phyloP scores from a whole-genome alignment of 768 basidiomycete genomes.

The Boletellus ananas region DNA sequence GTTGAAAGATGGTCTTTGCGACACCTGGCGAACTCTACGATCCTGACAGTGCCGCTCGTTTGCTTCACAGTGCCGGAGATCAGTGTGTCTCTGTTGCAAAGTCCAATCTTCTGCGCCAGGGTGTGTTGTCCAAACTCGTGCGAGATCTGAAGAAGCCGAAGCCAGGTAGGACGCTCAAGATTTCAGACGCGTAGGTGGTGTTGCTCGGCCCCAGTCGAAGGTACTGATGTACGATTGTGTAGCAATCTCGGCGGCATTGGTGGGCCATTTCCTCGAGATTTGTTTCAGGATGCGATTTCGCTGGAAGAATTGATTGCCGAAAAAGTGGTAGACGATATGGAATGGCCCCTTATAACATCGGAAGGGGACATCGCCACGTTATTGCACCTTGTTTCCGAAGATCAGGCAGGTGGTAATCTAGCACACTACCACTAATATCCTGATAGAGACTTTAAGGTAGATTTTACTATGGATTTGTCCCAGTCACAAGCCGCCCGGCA shows the following conservation, averaged over 20 bases:
- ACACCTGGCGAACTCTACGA: constrained; percentile 69
- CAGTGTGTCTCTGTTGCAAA: constrained; percentile 52
- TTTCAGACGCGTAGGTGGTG: constrained; percentile 59
- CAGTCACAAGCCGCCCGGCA: constrained; percentile 53
- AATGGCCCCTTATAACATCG: constrained; percentile 76
- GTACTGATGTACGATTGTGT: constrained; percentile 3
- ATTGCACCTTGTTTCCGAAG: constrained; percentile 77
- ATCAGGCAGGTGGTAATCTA: constrained; percentile 47
- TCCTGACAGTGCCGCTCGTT: constrained; percentile 48
- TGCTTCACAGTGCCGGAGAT: constrained; percentile 59
- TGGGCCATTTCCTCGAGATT: constrained; percentile 58
- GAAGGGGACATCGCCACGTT: constrained; percentile 81
- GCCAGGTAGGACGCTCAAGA: constrained; percentile 73
- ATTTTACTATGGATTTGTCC: constrained; percentile 67
- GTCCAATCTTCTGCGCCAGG: constrained; percentile 56
- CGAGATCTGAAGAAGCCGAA: constrained; percentile 58
- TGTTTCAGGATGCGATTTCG: constrained; percentile 67
- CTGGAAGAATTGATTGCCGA: constrained; percentile 54
- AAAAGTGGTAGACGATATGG: constrained; percentile 53
- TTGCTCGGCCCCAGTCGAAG: background rate
- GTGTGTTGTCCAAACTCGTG: constrained; percentile 62
- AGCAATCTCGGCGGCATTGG: constrained; percentile 69
- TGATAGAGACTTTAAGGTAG: constrained; percentile 45
- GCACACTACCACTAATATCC: background rate
- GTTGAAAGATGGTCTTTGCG: constrained; percentile 68